Evolutionary conservation across 164 flowering plant genomes (phyloP).

Genomic region (Santalum album): DNA sequence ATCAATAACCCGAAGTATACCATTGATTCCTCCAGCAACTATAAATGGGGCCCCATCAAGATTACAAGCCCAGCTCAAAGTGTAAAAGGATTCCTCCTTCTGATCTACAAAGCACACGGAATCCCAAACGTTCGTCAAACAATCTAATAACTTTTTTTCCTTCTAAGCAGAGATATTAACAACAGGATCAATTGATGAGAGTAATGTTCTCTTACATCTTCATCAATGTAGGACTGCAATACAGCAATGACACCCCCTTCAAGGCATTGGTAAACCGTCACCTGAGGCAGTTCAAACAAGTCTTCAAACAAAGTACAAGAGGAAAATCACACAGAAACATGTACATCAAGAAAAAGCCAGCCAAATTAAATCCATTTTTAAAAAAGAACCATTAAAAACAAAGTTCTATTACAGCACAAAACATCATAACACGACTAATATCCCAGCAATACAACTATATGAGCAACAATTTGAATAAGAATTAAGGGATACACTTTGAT

Average conservation of each 20-base stretch:
- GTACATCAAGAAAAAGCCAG: no score
- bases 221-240: conserved; percentile 82
- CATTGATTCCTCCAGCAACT: conserved; percentile 94
- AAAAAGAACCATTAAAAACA: no score
- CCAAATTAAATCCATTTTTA: no score
- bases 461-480: no score
- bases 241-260: conserved; percentile 81
- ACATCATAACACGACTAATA: no score
- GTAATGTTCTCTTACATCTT: conserved; percentile 54
- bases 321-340: no score
- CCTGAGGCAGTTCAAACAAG: conserved; percentile 26
- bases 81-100: conserved; percentile 98
- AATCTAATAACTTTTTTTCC: neutral
- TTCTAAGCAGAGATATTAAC: neutral
- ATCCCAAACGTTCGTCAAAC: conserved; percentile 10
- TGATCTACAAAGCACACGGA: conserved; percentile 48
- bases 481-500: no score
- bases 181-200: neutral
- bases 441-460: no score
- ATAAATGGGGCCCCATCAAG: conserved; percentile 58
- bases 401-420: no score
- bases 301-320: no score
- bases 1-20: conserved; percentile 86
- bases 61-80: conserved; percentile 90
- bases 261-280: conserved; percentile 85